A percentile compares a stretch with the other conserved stretches of the same genome.
Evolutionary conservation across 345 rosid genomes (phyloP).

Genomic region (Camelina laxa): DNA sequence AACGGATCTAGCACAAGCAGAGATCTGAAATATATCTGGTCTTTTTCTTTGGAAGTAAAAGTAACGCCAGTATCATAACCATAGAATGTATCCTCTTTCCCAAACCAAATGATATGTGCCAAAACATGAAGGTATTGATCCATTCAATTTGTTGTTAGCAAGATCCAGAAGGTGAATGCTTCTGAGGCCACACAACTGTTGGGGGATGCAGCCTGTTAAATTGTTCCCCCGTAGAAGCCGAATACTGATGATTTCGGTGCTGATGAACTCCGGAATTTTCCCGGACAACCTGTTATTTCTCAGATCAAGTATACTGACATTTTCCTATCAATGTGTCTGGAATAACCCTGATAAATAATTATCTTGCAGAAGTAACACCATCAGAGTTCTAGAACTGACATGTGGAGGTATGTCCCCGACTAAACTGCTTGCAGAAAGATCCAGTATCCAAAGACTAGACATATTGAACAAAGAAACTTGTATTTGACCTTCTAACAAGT

Average conservation of each 20-base stretch:
- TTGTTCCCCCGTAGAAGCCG: not conserved
- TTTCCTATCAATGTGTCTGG: not conserved
- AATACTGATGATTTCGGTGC: not conserved
- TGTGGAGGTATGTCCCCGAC: slow-evolving; percentile 16
- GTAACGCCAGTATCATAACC: too few relatives aligned
- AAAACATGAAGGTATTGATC: slow-evolving; percentile 22
- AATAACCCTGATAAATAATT: not conserved
- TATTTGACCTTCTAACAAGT: slow-evolving; percentile 23
- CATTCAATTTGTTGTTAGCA: slow-evolving; percentile 10
- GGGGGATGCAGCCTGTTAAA: not conserved
- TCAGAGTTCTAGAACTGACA: fast-evolving
- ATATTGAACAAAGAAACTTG: not conserved
- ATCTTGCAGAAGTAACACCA: not conserved
- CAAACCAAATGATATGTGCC: not conserved
- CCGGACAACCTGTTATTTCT: slow-evolving; percentile 4
- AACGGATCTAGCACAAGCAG: not conserved
- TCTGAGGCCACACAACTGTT: not conserved
- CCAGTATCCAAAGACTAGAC: not conserved
- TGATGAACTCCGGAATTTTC: not conserved
- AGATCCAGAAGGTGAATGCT: slow-evolving; percentile 13
- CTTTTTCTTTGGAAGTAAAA: too few relatives aligned
- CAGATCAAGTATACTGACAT: not conserved
- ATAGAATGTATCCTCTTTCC: not conserved
- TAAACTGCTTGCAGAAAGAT: slow-evolving; percentile 25
- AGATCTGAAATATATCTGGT: not conserved